Evolutionary conservation across 805 yeast genomes (phyloP).

Genomic region (Limtongia smithiae): DNA sequence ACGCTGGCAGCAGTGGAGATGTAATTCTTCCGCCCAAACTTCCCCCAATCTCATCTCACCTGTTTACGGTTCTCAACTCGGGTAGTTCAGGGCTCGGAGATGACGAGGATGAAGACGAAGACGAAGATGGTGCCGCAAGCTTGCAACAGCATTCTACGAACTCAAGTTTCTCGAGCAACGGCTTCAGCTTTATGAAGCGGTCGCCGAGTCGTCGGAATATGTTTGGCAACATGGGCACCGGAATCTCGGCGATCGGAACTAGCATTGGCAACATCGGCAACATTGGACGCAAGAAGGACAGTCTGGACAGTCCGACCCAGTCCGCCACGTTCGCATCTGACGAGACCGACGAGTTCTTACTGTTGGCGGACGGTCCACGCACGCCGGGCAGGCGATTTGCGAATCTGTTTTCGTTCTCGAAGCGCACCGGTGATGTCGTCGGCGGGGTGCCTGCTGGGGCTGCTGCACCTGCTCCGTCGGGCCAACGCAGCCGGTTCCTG

Average conservation of each 20-base stretch:
- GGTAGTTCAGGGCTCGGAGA: background rate
- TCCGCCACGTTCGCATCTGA: background rate
- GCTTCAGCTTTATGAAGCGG: slow-evolving; percentile 13
- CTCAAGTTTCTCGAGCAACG: slow-evolving; percentile 4
- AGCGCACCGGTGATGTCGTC: background rate
- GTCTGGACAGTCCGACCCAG: slow-evolving; percentile 7
- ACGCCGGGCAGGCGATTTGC: slow-evolving; percentile 20
- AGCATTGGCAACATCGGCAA: slow-evolving; percentile 16
- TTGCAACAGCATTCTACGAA: background rate
- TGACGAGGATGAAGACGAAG: slow-evolving; percentile 5
- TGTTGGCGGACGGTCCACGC: slow-evolving; percentile 16
- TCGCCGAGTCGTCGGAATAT: slow-evolving; percentile 12
- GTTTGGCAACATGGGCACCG: slow-evolving; percentile 15
- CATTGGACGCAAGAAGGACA: slow-evolving; percentile 21
- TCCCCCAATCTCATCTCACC: slow-evolving; percentile 7
- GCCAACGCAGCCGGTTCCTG: background rate
- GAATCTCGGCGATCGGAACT: slow-evolving; percentile 13
- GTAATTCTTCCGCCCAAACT: background rate
- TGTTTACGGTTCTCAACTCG: slow-evolving; percentile 12
- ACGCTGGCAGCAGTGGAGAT: slow-evolving; percentile 1
- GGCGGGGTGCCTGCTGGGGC: background rate
- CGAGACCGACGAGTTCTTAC: slow-evolving; percentile 17
- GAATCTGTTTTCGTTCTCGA: slow-evolving; percentile 19
- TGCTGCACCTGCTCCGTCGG: background rate
- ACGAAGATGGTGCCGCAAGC: background rate